Evolutionary conservation across 2,329 filamentous ascomycete genomes (phyloP), one percentile per base, ranked within the genome.

Genomic region (Pleomassaria siparia): DNA sequence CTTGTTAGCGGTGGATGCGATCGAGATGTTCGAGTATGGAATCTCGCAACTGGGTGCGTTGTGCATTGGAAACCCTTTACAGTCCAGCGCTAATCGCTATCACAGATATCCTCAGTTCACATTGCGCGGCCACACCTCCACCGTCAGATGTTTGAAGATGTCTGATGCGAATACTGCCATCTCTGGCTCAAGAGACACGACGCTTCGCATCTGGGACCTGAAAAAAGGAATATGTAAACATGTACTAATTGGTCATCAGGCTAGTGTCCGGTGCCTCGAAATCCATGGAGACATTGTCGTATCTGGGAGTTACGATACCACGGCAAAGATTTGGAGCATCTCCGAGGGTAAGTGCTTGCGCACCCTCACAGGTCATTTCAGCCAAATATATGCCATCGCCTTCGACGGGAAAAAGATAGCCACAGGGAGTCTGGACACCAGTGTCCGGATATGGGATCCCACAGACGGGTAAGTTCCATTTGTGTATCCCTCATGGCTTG

Each of bases 231-330:
- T 91, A 25, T 97, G 92, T 77, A 87, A 86, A 64, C 95, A 95
- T 62, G 89, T 96, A 13, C 81, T 99, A 30, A 87, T 96, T 30
- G 92, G 94, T 10, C 92, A 99, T 69, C 91, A 96, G 72, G 92
- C 92, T 36, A 96, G 91, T 70, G 92, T 99, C 21, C 82, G 92
- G 54, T 99, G 92, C 70, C 78, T 99, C 33, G 94, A 96, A 67
- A 96, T 97, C 62, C 90, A 96, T 68, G 94, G 91, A 45, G 92
- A 99, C 72, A 85, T 96, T 55, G 89, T 97, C 32, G 94, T 99
- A n/a, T 96, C 91, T 24, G 94, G 94, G 47, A 96, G 91, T 71
- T 99, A 99, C 72, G 94, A 99, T 69, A 96, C 94, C 6, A 96
- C 90, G 18, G 94, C 94, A 18, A 87, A 91, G 60, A 92, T 99